Evolutionary conservation across 495 filamentous ascomycete species (phyloP).

Genomic region (Talaromyces adpressus): DNA sequence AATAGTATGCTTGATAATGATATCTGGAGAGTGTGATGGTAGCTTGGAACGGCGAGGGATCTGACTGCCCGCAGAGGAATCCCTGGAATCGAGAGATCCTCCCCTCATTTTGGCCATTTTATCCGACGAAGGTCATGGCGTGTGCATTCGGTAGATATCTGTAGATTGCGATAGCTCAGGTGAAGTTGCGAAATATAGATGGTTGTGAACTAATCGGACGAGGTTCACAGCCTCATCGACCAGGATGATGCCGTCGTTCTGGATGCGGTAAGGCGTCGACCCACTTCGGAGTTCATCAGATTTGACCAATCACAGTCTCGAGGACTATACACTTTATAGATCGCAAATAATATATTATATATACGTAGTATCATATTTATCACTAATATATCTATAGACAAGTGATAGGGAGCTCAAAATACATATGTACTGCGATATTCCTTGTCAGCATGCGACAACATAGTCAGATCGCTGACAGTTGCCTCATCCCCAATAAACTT

Average conservation of each 20-base stretch:
- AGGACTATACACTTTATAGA: background rate
- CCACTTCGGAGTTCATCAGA: background rate
- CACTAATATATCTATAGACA: background rate
- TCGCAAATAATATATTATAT: too few species aligned
- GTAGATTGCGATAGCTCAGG: background rate
- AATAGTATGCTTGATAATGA: constrained; percentile 43
- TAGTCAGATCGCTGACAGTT: background rate
- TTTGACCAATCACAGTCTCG: background rate
- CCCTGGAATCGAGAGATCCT: constrained; percentile 34
- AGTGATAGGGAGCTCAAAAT: background rate
- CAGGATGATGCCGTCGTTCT: background rate
- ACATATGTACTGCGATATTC: background rate
- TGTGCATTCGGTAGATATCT: background rate
- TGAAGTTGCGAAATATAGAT: background rate
- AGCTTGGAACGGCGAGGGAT: constrained; percentile 35
- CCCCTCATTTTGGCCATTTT: constrained; percentile 43
- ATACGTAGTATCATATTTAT: background rate
- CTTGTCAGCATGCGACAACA: background rate
- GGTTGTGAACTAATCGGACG: background rate
- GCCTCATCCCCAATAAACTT: background rate
- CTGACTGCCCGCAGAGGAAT: constrained; percentile 23
- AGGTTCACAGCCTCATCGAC: background rate
- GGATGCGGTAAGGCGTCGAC: constrained; percentile 2
- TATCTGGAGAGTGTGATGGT: constrained; percentile 40
- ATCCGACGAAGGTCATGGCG: background rate